Percentiles rank a stretch among this genome's conserved stretches.
Conservation (phyloP, 2,329 filamentous ascomycete species). For the Xylariaceae sp. region DNA sequence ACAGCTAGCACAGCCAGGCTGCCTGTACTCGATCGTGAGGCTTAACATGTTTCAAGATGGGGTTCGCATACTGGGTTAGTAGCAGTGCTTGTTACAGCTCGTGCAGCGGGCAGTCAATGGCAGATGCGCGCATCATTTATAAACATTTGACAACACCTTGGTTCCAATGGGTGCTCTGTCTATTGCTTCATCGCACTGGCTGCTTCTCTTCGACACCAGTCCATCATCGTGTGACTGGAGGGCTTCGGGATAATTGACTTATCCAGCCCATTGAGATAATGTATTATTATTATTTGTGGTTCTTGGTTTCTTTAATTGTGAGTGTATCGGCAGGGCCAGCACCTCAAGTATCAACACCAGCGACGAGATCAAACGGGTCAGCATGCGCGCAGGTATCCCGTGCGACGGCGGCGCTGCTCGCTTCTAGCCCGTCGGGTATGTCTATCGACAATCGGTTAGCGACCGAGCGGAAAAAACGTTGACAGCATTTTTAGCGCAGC, state of each 20-base stretch:
- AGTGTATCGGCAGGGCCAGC: conserved; percentile 24
- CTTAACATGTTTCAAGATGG: conserved; percentile 9
- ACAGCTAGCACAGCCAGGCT: too few relatives aligned
- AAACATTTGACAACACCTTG: background rate
- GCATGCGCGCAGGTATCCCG: conserved; percentile 30
- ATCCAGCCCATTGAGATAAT: conserved; percentile 8
- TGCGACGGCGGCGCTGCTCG: conserved; percentile 15
- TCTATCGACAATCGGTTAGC: background rate
- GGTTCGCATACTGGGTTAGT: conserved; percentile 1
- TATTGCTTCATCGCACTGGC: background rate
- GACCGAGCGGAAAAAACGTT: background rate
- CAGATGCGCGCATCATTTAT: background rate
- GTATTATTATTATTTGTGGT: conserved; percentile 5
- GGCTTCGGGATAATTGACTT: conserved; percentile 18
- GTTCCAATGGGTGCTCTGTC: background rate
- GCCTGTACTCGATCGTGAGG: background rate
- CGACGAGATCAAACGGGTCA: conserved; percentile 16
- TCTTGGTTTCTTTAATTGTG: conserved; percentile 9
- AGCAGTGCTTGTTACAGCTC: background rate
- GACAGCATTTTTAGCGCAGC: conserved; percentile 24
- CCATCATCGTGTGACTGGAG: background rate
- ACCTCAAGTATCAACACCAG: conserved; percentile 13
- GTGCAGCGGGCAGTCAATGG: background rate
- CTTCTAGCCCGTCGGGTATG: conserved; percentile 26
- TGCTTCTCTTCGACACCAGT: background rate